Evolutionary conservation across 2,329 filamentous ascomycete species (phyloP).

Genomic region (Septoria petroselini): DNA sequence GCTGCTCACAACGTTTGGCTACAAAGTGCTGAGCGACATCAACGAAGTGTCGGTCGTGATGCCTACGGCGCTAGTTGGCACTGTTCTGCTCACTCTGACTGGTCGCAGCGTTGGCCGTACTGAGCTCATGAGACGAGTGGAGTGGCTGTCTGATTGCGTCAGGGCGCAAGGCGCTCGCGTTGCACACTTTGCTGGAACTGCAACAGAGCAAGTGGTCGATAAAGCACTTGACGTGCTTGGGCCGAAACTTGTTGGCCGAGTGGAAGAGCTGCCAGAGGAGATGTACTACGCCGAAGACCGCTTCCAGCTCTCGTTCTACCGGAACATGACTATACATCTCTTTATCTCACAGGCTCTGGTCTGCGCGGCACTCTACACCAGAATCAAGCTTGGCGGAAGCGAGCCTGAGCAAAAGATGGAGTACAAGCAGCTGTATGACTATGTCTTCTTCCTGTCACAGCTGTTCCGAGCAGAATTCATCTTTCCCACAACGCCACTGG

Average conservation of each 20-base stretch:
- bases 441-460: constrained; percentile 86
- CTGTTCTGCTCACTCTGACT: constrained; percentile 83
- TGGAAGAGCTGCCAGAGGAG: constrained; percentile 77
- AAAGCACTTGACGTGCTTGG: constrained; percentile 89
- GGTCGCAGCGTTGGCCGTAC: constrained; percentile 86
- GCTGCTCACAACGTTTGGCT: constrained; percentile 80
- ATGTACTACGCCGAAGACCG: constrained; percentile 91
- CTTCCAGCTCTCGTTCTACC: constrained; percentile 96
- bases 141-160: constrained; percentile 83
- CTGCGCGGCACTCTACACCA: constrained; percentile 83
- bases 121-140: constrained; percentile 79
- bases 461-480: constrained; percentile 97
- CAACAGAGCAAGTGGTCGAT: constrained; percentile 78
- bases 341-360: constrained; percentile 93
- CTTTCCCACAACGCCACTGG: constrained; percentile 82
- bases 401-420: constrained; percentile 62
- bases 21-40: constrained; percentile 89
- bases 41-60: constrained; percentile 96
- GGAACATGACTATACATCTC: constrained; percentile 98
- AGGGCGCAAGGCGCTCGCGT: constrained; percentile 84
- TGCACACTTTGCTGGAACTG: constrained; percentile 81
- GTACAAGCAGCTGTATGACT: constrained; percentile 68
- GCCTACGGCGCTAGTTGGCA: constrained; percentile 94
- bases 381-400: constrained; percentile 86
- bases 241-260: constrained; percentile 76